These are phyloP conservation scores for Penicillium sp. DNA, from an alignment of 2,329 filamentous ascomycete genomes.

Conservation along the genomic window DNA sequence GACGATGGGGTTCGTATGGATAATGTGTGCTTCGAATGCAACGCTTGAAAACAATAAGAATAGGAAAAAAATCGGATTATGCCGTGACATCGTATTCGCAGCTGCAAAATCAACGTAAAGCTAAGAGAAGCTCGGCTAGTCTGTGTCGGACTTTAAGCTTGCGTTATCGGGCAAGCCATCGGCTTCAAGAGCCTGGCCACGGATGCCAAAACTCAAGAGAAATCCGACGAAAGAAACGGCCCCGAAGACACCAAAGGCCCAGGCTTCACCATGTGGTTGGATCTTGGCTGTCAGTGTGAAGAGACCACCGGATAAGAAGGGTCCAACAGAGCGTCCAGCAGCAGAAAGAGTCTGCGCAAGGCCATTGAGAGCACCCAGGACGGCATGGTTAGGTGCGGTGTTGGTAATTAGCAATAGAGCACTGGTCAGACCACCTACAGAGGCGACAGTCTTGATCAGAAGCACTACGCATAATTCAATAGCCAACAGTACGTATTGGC, in stretches of 20 bases:
- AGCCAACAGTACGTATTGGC: conserved; percentile 71
- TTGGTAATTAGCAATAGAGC: conserved; percentile 91
- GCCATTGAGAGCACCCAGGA: conserved; percentile 86
- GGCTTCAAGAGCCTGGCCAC: conserved; percentile 60
- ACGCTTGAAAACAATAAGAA: conserved; percentile 7
- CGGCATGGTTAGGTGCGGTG: conserved; percentile 79
- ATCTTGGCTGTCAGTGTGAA: conserved; percentile 77
- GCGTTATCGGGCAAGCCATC: conserved; percentile 53
- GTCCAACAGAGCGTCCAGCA: conserved; percentile 82
- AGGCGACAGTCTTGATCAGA: conserved; percentile 84
- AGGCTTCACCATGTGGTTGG: conserved; percentile 74
- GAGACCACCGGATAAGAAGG: conserved; percentile 81
- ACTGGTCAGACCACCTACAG: conserved; percentile 85
- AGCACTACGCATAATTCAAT: conserved; percentile 76
- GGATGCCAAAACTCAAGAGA: conserved; percentile 74
- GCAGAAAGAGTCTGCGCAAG: conserved; percentile 92
- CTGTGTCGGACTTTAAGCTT: conserved; percentile 49
- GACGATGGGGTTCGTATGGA: not conserved
- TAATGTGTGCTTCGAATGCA: conserved; percentile 16
- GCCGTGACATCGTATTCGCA: not conserved
- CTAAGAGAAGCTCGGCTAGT: conserved; percentile 30
- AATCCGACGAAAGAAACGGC: conserved; percentile 80
- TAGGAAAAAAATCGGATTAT: not conserved
- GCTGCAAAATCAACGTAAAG: not conserved
- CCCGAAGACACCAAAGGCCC: conserved; percentile 86